These are phyloP conservation scores for Senna siamea DNA, from an alignment of 306 rosid genomes.

Conservation along the genomic window DNA sequence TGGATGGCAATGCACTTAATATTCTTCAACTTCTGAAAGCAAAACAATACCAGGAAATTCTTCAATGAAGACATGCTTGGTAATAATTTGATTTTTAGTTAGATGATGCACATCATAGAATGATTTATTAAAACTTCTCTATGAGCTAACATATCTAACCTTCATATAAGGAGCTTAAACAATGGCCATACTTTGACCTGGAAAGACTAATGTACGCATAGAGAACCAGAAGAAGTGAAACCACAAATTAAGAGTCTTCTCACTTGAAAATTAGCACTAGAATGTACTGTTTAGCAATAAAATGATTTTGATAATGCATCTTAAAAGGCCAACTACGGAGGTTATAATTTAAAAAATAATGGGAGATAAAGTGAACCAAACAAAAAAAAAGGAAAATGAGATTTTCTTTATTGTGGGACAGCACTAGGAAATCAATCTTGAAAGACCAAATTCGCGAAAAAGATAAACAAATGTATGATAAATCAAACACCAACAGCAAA, in stretches of 20 bases:
- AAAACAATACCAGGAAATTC: background rate
- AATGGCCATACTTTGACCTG: background rate
- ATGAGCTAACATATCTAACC: background rate
- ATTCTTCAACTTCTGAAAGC: background rate
- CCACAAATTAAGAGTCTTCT: background rate
- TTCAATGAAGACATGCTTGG: background rate
- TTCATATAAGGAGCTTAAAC: background rate
- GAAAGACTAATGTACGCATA: background rate
- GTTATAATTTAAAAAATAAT: background rate
- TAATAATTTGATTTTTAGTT: too few relatives aligned
- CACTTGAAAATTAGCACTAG: background rate
- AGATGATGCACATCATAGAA: background rate
- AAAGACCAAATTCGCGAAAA: background rate
- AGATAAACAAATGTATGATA: background rate
- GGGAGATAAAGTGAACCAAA: constrained; percentile 4
- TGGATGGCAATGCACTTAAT: background rate
- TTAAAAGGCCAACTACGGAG: background rate
- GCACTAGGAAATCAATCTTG: constrained; percentile 17
- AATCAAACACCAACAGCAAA: background rate
- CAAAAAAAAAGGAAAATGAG: constrained; percentile 16
- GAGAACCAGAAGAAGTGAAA: background rate
- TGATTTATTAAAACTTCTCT: background rate
- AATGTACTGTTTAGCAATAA: background rate
- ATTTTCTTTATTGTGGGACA: constrained; percentile 16
- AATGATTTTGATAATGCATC: background rate